Percentiles rank a stretch among this genome's conserved stretches.
These are phyloP conservation scores for Croton laevigatus DNA, from an alignment of 441 rosid genomes.

Conservation along the genomic window DNA sequence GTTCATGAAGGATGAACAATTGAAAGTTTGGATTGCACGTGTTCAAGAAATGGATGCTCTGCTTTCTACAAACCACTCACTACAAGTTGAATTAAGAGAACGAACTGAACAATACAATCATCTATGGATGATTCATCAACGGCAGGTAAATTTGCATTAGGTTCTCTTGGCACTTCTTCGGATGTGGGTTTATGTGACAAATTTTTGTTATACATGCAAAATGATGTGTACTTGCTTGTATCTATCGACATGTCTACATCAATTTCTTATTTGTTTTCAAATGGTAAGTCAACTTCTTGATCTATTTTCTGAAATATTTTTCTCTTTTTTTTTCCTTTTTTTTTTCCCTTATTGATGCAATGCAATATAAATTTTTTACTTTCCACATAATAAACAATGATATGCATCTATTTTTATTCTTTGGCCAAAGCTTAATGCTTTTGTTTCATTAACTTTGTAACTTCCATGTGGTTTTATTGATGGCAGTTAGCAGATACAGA, in stretches of 20 bases:
- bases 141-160: constrained; percentile 63
- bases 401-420: background rate
- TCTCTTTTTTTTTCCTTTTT: background rate
- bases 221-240: background rate
- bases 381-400: background rate
- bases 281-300: background rate
- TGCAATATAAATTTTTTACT: background rate
- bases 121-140: constrained; percentile 89
- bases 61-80: constrained; percentile 69
- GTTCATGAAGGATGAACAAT: constrained; percentile 81
- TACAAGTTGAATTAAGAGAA: constrained; percentile 82
- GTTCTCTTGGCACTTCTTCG: constrained; percentile 14
- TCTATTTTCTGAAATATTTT: background rate
- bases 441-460: constrained; percentile 23
- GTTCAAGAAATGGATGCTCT: constrained; percentile 87
- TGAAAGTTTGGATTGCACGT: constrained; percentile 80
- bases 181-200: background rate
- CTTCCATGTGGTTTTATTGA: constrained; percentile 18
- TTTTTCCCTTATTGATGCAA: background rate
- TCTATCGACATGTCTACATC: background rate
- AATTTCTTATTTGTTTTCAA: background rate
- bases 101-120: constrained; percentile 89
- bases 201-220: background rate
- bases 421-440: background rate
- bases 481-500: constrained; percentile 87